Evolutionary conservation across 2,329 filamentous ascomycete genomes (phyloP).

Genomic region (Sarocladium kiliense): DNA sequence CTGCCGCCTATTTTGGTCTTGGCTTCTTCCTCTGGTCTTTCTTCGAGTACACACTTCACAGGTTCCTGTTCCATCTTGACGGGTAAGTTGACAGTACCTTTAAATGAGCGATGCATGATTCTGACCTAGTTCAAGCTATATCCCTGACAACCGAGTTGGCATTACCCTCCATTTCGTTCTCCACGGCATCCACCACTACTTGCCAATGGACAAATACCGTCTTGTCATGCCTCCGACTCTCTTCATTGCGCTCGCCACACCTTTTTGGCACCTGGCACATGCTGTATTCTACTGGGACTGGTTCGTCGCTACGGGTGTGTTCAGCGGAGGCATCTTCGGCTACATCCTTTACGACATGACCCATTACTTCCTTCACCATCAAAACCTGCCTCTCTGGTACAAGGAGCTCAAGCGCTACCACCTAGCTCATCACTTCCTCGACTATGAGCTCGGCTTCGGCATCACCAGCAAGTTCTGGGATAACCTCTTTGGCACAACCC

Average conservation of each 20-base stretch:
- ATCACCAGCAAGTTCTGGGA: conserved; percentile 98
- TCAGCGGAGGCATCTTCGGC: conserved; percentile 86
- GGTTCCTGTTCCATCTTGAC: conserved; percentile 92
- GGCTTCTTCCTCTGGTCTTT: conserved; percentile 83
- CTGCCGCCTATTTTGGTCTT: conserved; percentile 58
- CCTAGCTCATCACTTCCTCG: conserved; percentile 93
- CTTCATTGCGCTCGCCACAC: conserved; percentile 75
- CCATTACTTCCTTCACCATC: conserved; percentile 97
- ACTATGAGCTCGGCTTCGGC: conserved; percentile 96
- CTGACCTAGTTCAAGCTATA: conserved; percentile 50
- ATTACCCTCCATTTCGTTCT: conserved; percentile 88
- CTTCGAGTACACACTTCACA: conserved; percentile 82
- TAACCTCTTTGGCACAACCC: conserved; percentile 80
- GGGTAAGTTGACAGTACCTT: conserved; percentile 51
- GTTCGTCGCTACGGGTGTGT: conserved; percentile 73
- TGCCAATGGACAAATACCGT: conserved; percentile 98
- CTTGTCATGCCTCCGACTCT: conserved; percentile 95
- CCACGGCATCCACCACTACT: conserved; percentile 95
- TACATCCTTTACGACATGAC: conserved; percentile 97
- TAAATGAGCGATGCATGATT: background rate
- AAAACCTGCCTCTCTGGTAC: conserved; percentile 86
- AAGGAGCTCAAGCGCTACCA: conserved; percentile 95
- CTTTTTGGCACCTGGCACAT: conserved; percentile 92
- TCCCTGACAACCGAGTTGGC: conserved; percentile 86
- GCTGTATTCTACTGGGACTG: conserved; percentile 77